Evolutionary conservation across 2,329 filamentous ascomycete genomes (phyloP).

Genomic region (Arthrobotrys entomopaga): DNA sequence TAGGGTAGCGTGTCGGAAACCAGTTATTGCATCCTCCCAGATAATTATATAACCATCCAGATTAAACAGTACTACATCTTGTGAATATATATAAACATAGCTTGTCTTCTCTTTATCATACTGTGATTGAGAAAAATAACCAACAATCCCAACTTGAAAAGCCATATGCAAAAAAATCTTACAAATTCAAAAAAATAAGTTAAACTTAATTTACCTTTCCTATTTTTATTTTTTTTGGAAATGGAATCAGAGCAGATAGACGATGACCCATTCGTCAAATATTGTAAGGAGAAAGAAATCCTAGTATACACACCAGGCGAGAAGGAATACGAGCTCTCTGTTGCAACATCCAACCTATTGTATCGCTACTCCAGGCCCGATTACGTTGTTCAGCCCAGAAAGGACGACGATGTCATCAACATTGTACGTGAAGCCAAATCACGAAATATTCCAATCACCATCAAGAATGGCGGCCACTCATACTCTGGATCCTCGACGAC

Average conservation of each 20-base stretch:
- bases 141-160: too few relatives aligned
- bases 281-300: background rate
- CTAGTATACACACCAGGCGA: conserved; percentile 25
- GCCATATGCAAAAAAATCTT: too few relatives aligned
- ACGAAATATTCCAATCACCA: conserved; percentile 55
- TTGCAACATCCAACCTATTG: conserved; percentile 59
- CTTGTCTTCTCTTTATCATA: too few relatives aligned
- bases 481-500: conserved; percentile 60
- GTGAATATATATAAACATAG: too few relatives aligned
- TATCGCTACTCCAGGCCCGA: conserved; percentile 59
- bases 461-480: conserved; percentile 61
- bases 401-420: conserved; percentile 47
- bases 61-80: background rate
- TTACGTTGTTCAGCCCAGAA: conserved; percentile 58
- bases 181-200: too few relatives aligned
- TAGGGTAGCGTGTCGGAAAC: background rate
- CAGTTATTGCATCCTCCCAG: too few relatives aligned
- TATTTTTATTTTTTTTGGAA: background rate
- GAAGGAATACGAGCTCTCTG: conserved; percentile 57
- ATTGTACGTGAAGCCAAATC: conserved; percentile 52
- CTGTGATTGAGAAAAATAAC: too few relatives aligned
- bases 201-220: background rate
- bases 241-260: background rate
- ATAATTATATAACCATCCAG: too few relatives aligned
- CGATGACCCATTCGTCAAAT: background rate